phyloP scores from a whole-genome alignment of 306 rosid genomes.

The Fagus crenata region DNA sequence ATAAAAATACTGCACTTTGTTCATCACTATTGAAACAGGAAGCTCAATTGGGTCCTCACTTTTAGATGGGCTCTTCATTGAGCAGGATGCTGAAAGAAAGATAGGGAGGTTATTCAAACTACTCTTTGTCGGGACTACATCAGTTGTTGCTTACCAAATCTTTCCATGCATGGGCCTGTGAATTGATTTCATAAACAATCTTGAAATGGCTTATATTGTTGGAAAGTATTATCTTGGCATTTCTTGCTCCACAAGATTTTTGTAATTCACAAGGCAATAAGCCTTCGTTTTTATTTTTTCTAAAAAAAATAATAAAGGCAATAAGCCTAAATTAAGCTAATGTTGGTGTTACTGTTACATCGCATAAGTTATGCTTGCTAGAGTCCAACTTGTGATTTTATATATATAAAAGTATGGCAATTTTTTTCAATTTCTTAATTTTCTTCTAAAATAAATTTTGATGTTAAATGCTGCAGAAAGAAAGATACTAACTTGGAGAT shows the following conservation, averaged over 20 bases:
- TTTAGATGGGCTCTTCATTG: constrained; percentile 63
- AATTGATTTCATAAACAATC: neutral
- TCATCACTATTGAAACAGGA: neutral
- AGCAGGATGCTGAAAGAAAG: constrained; percentile 76
- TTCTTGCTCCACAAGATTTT: constrained; percentile 29
- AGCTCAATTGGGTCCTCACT: neutral
- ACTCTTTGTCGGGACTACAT: constrained; percentile 75
- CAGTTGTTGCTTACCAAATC: constrained; percentile 65
- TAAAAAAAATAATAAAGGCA: too few relatives aligned
- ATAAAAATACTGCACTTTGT: neutral
- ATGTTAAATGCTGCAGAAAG: too few relatives aligned
- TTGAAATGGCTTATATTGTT: neutral
- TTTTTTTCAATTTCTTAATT: too few relatives aligned
- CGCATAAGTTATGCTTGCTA: neutral
- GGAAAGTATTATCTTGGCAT: constrained; percentile 10
- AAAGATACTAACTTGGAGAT: too few relatives aligned
- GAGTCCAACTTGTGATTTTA: too few relatives aligned
- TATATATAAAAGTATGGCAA: too few relatives aligned
- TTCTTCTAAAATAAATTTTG: too few relatives aligned
- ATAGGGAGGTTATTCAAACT: constrained; percentile 78
- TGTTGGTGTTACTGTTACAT: neutral
- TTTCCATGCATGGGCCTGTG: constrained; percentile 83
- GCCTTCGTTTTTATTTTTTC: neutral
- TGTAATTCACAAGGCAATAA: constrained; percentile 58
- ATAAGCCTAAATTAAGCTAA: neutral